Base-by-base conservation (phyloP, 345 rosid species). In the Populus nigra region DNA sequence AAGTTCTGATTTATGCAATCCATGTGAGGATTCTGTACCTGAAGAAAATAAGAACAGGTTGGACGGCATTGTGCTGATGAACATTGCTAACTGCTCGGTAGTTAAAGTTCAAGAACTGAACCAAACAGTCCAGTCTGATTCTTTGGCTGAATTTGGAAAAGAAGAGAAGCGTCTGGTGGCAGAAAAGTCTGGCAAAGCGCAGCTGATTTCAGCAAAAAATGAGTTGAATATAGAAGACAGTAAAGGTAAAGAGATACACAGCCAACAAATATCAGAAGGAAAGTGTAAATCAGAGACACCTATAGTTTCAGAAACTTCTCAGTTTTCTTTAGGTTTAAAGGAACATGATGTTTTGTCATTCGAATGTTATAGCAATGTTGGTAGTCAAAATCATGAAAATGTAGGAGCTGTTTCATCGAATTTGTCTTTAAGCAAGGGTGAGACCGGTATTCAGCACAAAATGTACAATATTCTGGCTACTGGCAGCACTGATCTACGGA, bases 371-470 rank as follows among this genome's bases (percentile, higher is more conserved):
- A 76, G 72, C 68, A 74, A 80, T 73, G 83, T 68, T 65, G 80
- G 69, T 77, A 72, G 75, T 82, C 81, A 13, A 39, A 77, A 41
- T 71, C 78, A 81, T 50, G 83, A 77, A 69, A 84, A 71, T 22
- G 41, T 49, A 41, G 88, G 80, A 77, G 47, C 83, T 57, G 10
- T 88, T 63, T 82, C 88, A 13, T 81, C 87, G 84, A 81, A 84
- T 87, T 87, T 90, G 79, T 86, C 93, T 1, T 84, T 84, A 75
- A 85, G 87, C 82, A 83, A 84, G 71, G 88, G 67, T 55, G 90
- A 83, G 79, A 77, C 76, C 75, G 66, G 77, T 59, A 65, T 73
- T 65, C 78, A 50, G 73, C 13, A 29, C 63, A 73, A 80, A 67
- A 81, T 73, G 74, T 75, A 71, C 59, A 69, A 67, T 59, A 74